phyloP scores from a whole-genome alignment of 78 protist species.

The Bigelowiella natans region DNA sequence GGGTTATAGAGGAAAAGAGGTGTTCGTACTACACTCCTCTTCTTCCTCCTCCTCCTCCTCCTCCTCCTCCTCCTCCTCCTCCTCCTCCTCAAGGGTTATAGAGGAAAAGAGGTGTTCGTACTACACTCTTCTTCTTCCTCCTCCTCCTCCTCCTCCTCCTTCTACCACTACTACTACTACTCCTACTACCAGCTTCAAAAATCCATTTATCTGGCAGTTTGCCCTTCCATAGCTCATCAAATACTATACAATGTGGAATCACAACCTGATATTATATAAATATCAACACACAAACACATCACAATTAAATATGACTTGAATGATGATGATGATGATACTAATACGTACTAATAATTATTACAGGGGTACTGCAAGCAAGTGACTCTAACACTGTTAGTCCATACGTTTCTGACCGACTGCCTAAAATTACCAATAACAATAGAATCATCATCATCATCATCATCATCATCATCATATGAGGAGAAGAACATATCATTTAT shows the following conservation, averaged over 20 bases:
- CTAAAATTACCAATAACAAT: background rate
- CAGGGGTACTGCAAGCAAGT: constrained; percentile 19
- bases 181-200: background rate
- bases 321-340: too few relatives aligned
- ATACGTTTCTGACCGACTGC: background rate
- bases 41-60: background rate
- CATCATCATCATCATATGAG: too few relatives aligned
- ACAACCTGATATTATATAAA: background rate
- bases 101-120: background rate
- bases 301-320: too few relatives aligned
- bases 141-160: background rate
- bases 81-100: background rate
- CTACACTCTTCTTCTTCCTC: background rate
- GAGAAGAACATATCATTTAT: too few relatives aligned
- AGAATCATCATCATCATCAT: too few relatives aligned
- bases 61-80: background rate
- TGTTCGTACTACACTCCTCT: background rate
- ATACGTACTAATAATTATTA: too few relatives aligned
- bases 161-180: background rate
- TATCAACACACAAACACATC: too few relatives aligned
- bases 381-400: constrained; percentile 23
- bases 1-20: background rate
- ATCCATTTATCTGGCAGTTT: background rate
- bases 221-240: constrained; percentile 19
- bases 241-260: constrained; percentile 10